A percentile compares a stretch with the other conserved stretches of the same genome.
These are phyloP conservation scores for Uromyces viciae-fabae DNA, from an alignment of 1,284 basidiomycete genomes.

Conservation along the genomic window DNA sequence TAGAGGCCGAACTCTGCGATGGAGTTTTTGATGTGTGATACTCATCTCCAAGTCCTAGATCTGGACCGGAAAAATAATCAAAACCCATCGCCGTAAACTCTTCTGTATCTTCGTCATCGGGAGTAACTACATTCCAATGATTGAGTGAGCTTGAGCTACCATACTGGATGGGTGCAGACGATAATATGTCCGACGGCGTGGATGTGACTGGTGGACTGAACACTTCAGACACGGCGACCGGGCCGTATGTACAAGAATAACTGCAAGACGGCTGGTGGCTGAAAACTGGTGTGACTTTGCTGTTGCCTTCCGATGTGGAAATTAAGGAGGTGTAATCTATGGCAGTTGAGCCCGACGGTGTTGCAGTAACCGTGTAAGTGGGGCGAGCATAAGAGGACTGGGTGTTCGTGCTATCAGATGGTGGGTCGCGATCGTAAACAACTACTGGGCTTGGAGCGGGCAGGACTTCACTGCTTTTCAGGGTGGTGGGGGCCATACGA, in stretches of 20 bases:
- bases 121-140: slow-evolving; percentile 13
- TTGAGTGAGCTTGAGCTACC: slow-evolving; percentile 21
- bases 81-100: slow-evolving; percentile 46
- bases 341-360: slow-evolving; percentile 48
- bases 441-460: slow-evolving; percentile 60
- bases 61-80: slow-evolving; percentile 44
- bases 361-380: slow-evolving; percentile 26
- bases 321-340: slow-evolving; percentile 59
- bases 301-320: slow-evolving; percentile 48
- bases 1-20: slow-evolving; percentile 25
- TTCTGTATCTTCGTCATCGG: slow-evolving; percentile 44
- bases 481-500: slow-evolving; percentile 83
- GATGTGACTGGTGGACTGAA: slow-evolving; percentile 11
- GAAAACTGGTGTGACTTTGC: slow-evolving; percentile 47
- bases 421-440: slow-evolving; percentile 61
- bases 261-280: slow-evolving; percentile 15
- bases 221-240: slow-evolving; percentile 26
- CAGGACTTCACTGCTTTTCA: slow-evolving; percentile 67
- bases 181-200: neutral
- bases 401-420: neutral
- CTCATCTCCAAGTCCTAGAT: slow-evolving; percentile 35
- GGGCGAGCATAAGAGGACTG: slow-evolving; percentile 19
- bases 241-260: slow-evolving; percentile 44
- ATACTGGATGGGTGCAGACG: slow-evolving; percentile 13
- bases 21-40: slow-evolving; percentile 30